A percentile compares a stretch with the other conserved stretches of the same genome.
Evolutionary conservation across 2,329 filamentous ascomycete species (phyloP).

Genomic region (Xylaria digitata): DNA sequence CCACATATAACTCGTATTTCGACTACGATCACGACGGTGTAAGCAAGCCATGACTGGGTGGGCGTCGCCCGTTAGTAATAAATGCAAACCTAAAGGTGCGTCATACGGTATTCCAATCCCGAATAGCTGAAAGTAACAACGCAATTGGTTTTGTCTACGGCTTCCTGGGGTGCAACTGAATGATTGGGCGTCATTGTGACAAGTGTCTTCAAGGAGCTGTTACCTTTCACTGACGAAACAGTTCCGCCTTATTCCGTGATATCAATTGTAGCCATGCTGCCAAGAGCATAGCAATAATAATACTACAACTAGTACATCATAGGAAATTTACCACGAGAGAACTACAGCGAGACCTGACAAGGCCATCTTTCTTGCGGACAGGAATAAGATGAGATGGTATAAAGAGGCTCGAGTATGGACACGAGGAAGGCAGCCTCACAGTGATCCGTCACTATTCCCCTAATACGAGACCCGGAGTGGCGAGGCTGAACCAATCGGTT

Average conservation of each 20-base stretch:
- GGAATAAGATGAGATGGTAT: background rate
- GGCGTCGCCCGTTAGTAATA: no score
- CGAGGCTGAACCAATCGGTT: conserved; percentile 12
- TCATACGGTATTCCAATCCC: no score
- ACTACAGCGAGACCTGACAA: no score
- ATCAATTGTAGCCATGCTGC: background rate
- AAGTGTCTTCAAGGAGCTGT: background rate
- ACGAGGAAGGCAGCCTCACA: no score
- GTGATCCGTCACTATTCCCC: background rate
- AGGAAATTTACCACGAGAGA: background rate
- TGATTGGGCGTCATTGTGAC: background rate
- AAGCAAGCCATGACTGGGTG: no score
- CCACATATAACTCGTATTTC: no score
- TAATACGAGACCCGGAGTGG: background rate
- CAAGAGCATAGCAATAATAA: background rate
- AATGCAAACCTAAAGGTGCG: no score
- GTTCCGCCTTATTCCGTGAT: background rate
- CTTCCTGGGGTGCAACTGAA: background rate
- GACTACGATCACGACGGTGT: no score
- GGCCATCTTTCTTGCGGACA: conserved; percentile 3
- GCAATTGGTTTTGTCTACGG: background rate
- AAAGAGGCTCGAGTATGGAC: background rate
- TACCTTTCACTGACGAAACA: background rate
- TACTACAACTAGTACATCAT: background rate
- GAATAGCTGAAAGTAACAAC: no score